phyloP scores from a whole-genome alignment of 1,284 basidiomycete species.

The Peniophora sp. region DNA sequence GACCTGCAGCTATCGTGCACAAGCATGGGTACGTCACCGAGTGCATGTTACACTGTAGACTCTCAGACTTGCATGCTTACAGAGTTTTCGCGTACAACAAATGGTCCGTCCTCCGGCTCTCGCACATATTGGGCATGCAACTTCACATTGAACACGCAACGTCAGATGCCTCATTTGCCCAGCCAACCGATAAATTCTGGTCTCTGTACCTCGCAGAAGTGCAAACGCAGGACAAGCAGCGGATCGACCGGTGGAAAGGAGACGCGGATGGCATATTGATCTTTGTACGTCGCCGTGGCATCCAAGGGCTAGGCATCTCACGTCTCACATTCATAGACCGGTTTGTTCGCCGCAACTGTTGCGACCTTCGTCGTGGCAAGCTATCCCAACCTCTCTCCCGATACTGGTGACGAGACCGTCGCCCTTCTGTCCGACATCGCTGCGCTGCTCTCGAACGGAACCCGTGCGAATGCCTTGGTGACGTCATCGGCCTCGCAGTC shows the following conservation, averaged over 20 bases:
- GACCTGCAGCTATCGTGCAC: no score
- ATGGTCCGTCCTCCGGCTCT: no score
- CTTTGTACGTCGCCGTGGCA: background rate
- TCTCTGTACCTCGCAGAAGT: background rate
- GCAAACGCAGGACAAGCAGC: background rate
- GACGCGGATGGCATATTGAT: background rate
- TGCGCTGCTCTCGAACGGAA: background rate
- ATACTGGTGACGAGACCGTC: background rate
- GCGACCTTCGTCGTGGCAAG: background rate
- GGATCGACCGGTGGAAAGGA: background rate
- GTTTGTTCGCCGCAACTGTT: background rate
- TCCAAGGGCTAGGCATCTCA: background rate
- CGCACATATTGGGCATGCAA: no score
- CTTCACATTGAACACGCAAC: no score
- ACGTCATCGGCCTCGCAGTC: background rate
- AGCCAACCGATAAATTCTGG: background rate
- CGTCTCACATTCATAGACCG: background rate
- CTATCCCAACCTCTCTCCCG: background rate
- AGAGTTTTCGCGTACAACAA: no score
- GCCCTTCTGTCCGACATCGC: background rate
- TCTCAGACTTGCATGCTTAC: no score
- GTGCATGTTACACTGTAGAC: no score
- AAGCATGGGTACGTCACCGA: no score
- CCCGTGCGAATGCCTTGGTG: background rate
- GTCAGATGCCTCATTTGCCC: no score